Conservation (phyloP, 2,329 filamentous ascomycete genomes). For the Ascocoryne sarcoides region DNA sequence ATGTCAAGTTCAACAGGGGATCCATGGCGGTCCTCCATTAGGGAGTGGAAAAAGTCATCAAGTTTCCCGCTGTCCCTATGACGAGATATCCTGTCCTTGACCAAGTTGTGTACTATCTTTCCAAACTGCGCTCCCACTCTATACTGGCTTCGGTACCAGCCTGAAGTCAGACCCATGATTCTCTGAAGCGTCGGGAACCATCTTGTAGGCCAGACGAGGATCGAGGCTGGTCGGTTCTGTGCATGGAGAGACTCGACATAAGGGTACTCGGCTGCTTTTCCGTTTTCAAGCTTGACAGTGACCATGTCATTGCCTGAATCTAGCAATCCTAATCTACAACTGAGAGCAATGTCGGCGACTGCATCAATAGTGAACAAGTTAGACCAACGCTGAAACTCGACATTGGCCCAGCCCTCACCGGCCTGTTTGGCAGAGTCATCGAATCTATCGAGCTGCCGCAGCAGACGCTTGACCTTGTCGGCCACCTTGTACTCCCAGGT, state of each 20-base stretch:
- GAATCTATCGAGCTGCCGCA: slow-evolving; percentile 36
- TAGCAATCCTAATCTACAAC: slow-evolving; percentile 41
- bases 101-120: slow-evolving; percentile 39
- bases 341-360: slow-evolving; percentile 47
- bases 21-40: slow-evolving; percentile 42
- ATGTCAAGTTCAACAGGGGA: slow-evolving; percentile 39
- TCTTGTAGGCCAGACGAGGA: slow-evolving; percentile 41
- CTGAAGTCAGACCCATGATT: slow-evolving; percentile 37
- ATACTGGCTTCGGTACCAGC: slow-evolving; percentile 32
- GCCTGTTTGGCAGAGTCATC: slow-evolving; percentile 22
- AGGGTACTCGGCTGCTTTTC: slow-evolving; percentile 36
- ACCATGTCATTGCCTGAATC: slow-evolving; percentile 39
- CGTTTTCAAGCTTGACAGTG: slow-evolving; percentile 36
- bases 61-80: slow-evolving; percentile 45
- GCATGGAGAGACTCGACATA: slow-evolving; percentile 44
- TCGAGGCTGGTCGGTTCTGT: slow-evolving; percentile 40
- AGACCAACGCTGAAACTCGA: slow-evolving; percentile 43
- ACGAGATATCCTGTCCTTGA: slow-evolving; percentile 35
- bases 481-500: slow-evolving; percentile 46
- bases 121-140: slow-evolving; percentile 36
- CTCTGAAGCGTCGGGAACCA: slow-evolving; percentile 41
- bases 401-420: slow-evolving; percentile 34
- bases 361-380: slow-evolving; percentile 50
- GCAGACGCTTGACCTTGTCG: slow-evolving; percentile 39
- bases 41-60: slow-evolving; percentile 47